Evolutionary conservation across 139 green algal genomes (phyloP).

Genomic region (Penium margaritaceum): DNA sequence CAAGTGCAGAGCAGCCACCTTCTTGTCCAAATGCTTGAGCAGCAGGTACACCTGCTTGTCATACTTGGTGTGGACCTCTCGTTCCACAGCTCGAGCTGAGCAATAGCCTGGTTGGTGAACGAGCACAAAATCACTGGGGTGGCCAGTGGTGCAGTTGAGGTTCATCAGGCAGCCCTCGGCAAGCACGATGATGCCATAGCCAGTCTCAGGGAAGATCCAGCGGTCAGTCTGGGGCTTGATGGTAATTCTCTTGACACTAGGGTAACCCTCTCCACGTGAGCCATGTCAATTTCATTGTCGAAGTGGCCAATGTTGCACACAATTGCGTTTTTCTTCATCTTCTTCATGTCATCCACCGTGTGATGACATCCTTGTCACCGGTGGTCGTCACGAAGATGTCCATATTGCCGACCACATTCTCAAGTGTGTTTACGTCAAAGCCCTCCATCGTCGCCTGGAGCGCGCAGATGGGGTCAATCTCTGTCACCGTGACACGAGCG

Average conservation of each 20-base stretch:
- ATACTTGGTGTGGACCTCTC: conserved; percentile 84
- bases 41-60: conserved; percentile 99
- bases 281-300: conserved; percentile 99
- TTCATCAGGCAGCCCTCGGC: conserved; percentile 98
- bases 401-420: conserved; percentile 70
- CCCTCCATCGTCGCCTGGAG: conserved; percentile 90
- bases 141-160: conserved; percentile 97
- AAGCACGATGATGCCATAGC: conserved; percentile 91
- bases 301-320: conserved; percentile 99
- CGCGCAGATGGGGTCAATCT: conserved; percentile 99
- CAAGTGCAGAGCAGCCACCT: conserved; percentile 91
- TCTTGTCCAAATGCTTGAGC: conserved; percentile 99
- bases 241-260: conserved; percentile 92
- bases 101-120: conserved; percentile 98
- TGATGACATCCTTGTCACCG: conserved; percentile 98
- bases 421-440: conserved; percentile 69
- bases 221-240: conserved; percentile 93
- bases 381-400: conserved; percentile 99
- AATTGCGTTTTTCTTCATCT: conserved; percentile 99
- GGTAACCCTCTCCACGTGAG: conserved; percentile 68
- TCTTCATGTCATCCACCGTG: conserved; percentile 90
- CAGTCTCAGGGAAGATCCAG: conserved; percentile 95
- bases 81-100: conserved; percentile 99
- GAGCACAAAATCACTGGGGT: conserved; percentile 99
- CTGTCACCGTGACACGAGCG: conserved; percentile 78